phyloP scores from a whole-genome alignment of 2,329 filamentous ascomycete genomes.

The Aspergillus intermedius region DNA sequence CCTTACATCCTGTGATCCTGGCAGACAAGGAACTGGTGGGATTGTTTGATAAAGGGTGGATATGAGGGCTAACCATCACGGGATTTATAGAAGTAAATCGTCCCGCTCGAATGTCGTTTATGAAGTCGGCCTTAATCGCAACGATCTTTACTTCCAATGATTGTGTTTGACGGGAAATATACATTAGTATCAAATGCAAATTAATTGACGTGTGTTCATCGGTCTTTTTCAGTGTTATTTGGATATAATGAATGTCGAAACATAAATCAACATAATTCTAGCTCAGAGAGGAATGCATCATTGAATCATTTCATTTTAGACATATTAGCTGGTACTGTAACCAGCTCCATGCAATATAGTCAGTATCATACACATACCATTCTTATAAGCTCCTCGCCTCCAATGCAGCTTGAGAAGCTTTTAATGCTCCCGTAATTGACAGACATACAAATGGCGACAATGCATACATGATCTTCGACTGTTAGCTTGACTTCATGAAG shows the following conservation, averaged over 20 bases:
- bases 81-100: conserved; percentile 17
- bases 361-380: neutral
- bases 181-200: no score
- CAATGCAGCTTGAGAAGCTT: conserved; percentile 22
- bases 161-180: no score
- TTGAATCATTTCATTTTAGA: no score
- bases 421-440: conserved; percentile 25
- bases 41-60: conserved; percentile 6
- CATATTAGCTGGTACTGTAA: neutral
- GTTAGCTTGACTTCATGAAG: conserved; percentile 2
- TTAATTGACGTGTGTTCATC: no score
- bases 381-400: conserved; percentile 2
- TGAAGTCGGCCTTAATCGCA: neutral
- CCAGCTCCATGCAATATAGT: neutral
- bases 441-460: conserved; percentile 26
- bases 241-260: no score
- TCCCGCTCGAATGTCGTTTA: neutral
- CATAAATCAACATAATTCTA: no score
- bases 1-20: neutral
- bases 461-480: conserved; percentile 23
- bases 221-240: neutral
- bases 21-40: conserved; percentile 5
- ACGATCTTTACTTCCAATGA: neutral
- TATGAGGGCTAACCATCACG: conserved; percentile 7
- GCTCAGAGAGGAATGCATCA: no score